Percentiles rank a stretch among this genome's conserved stretches.
Evolutionary conservation across 768 basidiomycete species (phyloP).

Genomic region (Rhodocollybia butyracea): DNA sequence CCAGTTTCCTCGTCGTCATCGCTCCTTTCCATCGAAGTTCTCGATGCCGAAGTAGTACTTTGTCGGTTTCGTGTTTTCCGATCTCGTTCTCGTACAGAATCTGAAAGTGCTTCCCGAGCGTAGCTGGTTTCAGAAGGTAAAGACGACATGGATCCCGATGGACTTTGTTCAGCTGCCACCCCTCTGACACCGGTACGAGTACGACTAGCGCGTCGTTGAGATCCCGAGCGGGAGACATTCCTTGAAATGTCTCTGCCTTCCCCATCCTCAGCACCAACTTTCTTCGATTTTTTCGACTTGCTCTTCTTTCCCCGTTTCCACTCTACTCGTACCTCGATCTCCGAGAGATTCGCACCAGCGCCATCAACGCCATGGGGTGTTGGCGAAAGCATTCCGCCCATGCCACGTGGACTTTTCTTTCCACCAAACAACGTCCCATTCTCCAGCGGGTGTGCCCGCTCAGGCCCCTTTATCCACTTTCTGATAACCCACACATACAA

Average conservation of each 20-base stretch:
- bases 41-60: neutral
- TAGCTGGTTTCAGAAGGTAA: neutral
- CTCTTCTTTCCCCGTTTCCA: constrained; percentile 58
- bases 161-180: neutral
- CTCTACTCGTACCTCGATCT: constrained; percentile 74
- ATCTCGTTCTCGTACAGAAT: neutral
- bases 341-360: constrained; percentile 24
- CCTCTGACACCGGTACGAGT: neutral
- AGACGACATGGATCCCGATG: neutral
- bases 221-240: neutral
- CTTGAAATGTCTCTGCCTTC: constrained; percentile 10
- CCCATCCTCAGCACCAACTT: constrained; percentile 19
- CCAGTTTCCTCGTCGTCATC: constrained; percentile 14
- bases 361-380: neutral
- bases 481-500: constrained; percentile 78
- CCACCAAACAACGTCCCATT: constrained; percentile 35
- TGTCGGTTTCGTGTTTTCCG: neutral
- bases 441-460: too few species aligned
- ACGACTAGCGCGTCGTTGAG: too few species aligned
- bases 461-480: constrained; percentile 61
- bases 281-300: constrained; percentile 13
- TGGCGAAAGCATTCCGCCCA: constrained; percentile 12
- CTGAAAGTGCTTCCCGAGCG: neutral
- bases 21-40: neutral
- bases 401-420: constrained; percentile 16